Base-by-base conservation (phyloP, 345 rosid genomes). In the Citrus australasica region DNA sequence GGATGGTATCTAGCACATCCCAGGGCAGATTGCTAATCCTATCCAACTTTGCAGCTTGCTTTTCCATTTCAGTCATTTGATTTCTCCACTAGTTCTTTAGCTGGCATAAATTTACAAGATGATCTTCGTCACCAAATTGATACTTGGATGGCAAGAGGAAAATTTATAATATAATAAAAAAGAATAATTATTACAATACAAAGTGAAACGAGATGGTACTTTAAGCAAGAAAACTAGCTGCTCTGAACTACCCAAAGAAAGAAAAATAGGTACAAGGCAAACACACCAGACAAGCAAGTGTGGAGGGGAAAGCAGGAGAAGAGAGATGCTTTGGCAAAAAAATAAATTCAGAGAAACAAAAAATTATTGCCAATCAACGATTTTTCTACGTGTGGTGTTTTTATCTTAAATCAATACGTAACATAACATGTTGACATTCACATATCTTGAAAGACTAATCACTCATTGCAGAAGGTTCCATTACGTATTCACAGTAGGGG, bases 1-100 rank as follows among this genome's bases (percentile, higher is more conserved):
- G 80, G 67, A 85, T 82, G 27, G 63, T 67, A 38, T 85, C 78
- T 56, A 82, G 75, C 10, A 82, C 82, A 78, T 80, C 79, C 82
- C 75, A 75, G 0, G 87, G 80, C 63, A 84, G 77, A 46, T 72
- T 62, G 58, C 84, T 84, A 48, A 84, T 53, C 67, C 82, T 76
- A 68, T 84, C 86, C 28, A 72, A 24, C 81, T 82, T 69, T 27
- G 27, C 51, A 46, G 51, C 22, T 35, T 48, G 62, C 69, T 68
- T 74, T 73, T 79, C 82, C 78, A 42, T 67, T 40, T 65, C 58
- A 27, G 13, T 40, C n/a, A 7, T 24, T 28, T 25, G 13, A 33
- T 66, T 66, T 19, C 2, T 66, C 33, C 38, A 55, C 69, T 10
- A 24, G 16, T 27, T 25, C 65, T 35, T 53, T 13, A 27, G 59